Evolutionary conservation across 2,329 filamentous ascomycete genomes (phyloP), one percentile per base, ranked within the genome.

Genomic region (Talaromyces sp.): DNA sequence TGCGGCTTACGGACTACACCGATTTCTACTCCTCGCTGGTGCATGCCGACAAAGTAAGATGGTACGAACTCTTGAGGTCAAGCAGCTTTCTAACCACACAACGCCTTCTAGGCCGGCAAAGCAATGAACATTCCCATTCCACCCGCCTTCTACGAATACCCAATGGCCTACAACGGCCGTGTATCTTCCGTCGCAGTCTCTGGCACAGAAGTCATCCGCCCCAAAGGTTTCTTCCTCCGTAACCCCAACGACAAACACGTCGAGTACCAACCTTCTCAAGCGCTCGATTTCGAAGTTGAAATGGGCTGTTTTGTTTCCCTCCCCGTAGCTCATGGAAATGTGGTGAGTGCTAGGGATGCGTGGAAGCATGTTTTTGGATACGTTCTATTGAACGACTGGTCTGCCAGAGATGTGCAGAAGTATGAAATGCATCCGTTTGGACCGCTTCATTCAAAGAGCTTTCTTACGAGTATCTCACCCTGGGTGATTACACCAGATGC

Each of bases 341-440:
- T 82, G 16, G 70, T 70, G 14, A 72, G 81, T 8, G 80, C 80
- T 0, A 74, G 77, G 16, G 79, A 85, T 0, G 61, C 61, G 11
- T 47, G 27, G 52, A 49, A 49, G 19, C 84, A 89, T 68, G 85
- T 89, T 16, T 89, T 89, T 71, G 87, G 87, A 0, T 77, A 87
- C n/a, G 83, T 87, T 0, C 73, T 89, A 43, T 70, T 88, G 7
- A 88, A 88, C 66, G 86, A 88, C 68, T 88, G 86, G 86, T 64
- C 62, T 77, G 84, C 86, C 22, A 79, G 86, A n/a, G 86, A 88
- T 69, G 85, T 88, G 8, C 86, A 88, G 70, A 79, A 74, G 0
- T 77, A 86, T 27, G 86, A 88, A 69, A 87, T 87, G 84, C 77
- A 75, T 3, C 86, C 86, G 0, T 74, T 88, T 0, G 87, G 86